phyloP scores from a whole-genome alignment of 345 rosid genomes.

The Gynandropsis gynandra region DNA sequence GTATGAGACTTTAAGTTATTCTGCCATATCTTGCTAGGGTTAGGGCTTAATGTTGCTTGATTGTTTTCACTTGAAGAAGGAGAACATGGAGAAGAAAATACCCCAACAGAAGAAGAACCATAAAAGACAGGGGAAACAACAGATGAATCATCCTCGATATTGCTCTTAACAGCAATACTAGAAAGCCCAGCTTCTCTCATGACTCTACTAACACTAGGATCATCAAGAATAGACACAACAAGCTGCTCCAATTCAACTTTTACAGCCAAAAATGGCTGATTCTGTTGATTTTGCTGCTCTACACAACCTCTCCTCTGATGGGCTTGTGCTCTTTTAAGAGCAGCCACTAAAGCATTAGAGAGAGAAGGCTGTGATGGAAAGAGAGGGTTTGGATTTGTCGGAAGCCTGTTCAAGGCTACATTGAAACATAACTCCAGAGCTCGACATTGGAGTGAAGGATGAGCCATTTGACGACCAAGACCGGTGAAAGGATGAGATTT shows the following conservation, averaged over 20 bases:
- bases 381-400: constrained; percentile 41
- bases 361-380: constrained; percentile 45
- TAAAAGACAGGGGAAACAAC: constrained; percentile 63
- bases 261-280: constrained; percentile 52
- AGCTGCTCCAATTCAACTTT: constrained; percentile 69
- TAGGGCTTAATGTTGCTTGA: constrained; percentile 29
- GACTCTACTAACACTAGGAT: constrained; percentile 80
- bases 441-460: constrained; percentile 57
- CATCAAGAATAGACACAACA: constrained; percentile 63
- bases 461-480: constrained; percentile 31
- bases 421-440: constrained; percentile 81
- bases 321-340: constrained; percentile 72
- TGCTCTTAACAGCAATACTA: constrained; percentile 57
- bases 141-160: constrained; percentile 50
- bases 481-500: constrained; percentile 44
- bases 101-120: constrained; percentile 45
- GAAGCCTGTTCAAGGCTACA: constrained; percentile 69
- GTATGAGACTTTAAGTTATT: constrained; percentile 43
- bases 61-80: constrained; percentile 46
- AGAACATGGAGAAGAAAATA: constrained; percentile 85
- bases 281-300: constrained; percentile 61
- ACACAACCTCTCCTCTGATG: constrained; percentile 69
- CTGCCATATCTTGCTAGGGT: constrained; percentile 50
- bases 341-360: constrained; percentile 69
- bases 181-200: constrained; percentile 92